Evolutionary conservation across 495 filamentous ascomycete species (phyloP).

Genomic region (Apiosordaria backusii): DNA sequence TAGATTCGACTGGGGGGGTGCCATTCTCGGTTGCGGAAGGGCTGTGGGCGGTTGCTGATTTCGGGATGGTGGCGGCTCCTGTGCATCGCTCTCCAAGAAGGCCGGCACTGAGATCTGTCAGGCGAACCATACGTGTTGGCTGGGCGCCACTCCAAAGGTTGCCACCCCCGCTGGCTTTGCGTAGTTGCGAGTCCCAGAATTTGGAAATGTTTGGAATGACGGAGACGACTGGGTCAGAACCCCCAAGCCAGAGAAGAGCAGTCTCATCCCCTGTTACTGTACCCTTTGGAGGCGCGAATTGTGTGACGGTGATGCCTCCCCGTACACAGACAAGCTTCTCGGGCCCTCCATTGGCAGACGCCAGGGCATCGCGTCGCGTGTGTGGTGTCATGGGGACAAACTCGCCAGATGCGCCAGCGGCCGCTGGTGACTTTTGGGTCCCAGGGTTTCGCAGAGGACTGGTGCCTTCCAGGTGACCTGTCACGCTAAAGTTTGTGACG

Average conservation of each 20-base stretch:
- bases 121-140: conserved; percentile 45
- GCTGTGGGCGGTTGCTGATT: conserved; percentile 24
- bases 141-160: conserved; percentile 53
- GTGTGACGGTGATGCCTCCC: conserved; percentile 64
- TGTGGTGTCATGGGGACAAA: conserved; percentile 85
- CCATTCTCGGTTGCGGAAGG: conserved; percentile 32
- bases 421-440: conserved; percentile 43
- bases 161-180: conserved; percentile 56
- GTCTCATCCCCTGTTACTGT: conserved; percentile 58
- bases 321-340: conserved; percentile 38
- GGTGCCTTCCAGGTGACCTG: conserved; percentile 60
- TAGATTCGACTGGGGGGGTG: conserved; percentile 19
- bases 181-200: conserved; percentile 60
- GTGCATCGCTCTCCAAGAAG: conserved; percentile 65
- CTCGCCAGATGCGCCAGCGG: conserved; percentile 30
- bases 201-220: conserved; percentile 62
- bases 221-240: conserved; percentile 52
- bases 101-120: conserved; percentile 50
- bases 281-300: conserved; percentile 39
- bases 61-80: conserved; percentile 54
- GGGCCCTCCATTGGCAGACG: conserved; percentile 28
- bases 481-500: conserved; percentile 63
- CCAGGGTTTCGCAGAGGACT: conserved; percentile 42
- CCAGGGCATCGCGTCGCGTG: conserved; percentile 57
- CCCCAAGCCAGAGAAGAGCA: conserved; percentile 64